Conservation (phyloP, 768 basidiomycete species). For the Boletus sensibilis region DNA sequence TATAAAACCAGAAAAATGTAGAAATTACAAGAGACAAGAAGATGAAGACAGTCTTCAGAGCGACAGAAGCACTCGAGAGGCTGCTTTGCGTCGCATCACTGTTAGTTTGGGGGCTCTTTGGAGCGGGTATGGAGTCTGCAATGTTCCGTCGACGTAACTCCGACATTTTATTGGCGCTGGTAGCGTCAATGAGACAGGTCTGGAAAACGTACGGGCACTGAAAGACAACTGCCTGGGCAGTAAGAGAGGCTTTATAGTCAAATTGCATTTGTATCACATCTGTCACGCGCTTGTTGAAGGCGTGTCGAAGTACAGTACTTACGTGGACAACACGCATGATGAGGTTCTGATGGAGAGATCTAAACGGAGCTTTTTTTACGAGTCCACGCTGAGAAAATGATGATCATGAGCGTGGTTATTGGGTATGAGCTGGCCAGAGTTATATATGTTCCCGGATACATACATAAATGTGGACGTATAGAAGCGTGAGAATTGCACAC, state of each 20-base stretch:
- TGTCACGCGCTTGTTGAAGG: background rate
- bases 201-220: background rate
- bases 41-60: constrained; percentile 2
- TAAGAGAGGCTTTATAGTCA: background rate
- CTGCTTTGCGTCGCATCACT: background rate
- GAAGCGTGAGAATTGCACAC: too few relatives aligned
- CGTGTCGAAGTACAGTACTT: background rate
- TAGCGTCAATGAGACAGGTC: background rate
- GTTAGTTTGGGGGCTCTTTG: background rate
- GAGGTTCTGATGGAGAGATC: background rate
- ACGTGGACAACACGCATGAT: background rate
- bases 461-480: too few relatives aligned
- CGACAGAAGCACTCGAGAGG: background rate
- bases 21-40: constrained; percentile 7
- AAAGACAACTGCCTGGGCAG: background rate
- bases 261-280: background rate
- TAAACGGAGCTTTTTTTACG: background rate
- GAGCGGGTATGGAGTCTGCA: background rate
- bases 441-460: too few relatives aligned
- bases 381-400: background rate
- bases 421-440: background rate
- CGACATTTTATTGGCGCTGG: constrained; percentile 3
- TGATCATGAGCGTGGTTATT: background rate
- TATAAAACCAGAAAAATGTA: constrained; percentile 9
- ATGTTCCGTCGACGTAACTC: constrained; percentile 12